Conservation (phyloP, 352 stramenopile species). For the Plasmopara halstedii region DNA sequence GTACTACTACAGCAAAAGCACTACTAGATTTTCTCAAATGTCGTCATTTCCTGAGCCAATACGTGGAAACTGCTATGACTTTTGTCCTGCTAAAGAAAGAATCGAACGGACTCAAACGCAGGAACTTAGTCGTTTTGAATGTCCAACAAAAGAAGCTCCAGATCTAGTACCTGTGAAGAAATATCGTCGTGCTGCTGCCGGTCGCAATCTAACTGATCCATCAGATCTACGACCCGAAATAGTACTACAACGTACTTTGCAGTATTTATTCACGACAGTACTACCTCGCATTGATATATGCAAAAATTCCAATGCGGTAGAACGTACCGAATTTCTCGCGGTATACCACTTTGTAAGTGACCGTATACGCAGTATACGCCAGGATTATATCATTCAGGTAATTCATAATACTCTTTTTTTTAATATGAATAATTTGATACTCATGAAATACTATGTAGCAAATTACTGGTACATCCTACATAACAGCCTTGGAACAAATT, state of each 20-base stretch:
- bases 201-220: slow-evolving; percentile 19
- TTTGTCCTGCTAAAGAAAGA: slow-evolving; percentile 30
- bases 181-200: slow-evolving; percentile 45
- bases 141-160: neutral
- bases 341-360: slow-evolving; percentile 70
- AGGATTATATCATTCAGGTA: slow-evolving; percentile 70
- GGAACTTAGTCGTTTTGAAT: slow-evolving; percentile 50
- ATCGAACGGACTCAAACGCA: slow-evolving; percentile 20
- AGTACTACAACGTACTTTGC: slow-evolving; percentile 33
- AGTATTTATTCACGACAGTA: slow-evolving; percentile 36
- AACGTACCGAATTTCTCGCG: slow-evolving; percentile 32
- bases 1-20: too few relatives aligned
- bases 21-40: too few relatives aligned
- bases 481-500: slow-evolving; percentile 39
- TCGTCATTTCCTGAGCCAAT: too few relatives aligned
- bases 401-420: neutral
- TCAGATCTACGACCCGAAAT: slow-evolving; percentile 25
- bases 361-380: slow-evolving; percentile 56
- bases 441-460: slow-evolving; percentile 17
- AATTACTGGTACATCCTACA: slow-evolving; percentile 23
- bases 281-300: slow-evolving; percentile 25
- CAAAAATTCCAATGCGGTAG: slow-evolving; percentile 1
- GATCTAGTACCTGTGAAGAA: slow-evolving; percentile 34
- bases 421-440: neutral
- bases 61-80: slow-evolving; percentile 19